These are phyloP conservation scores for Lichenothelia convexa DNA, from an alignment of 495 filamentous ascomycete species.

Conservation along the genomic window DNA sequence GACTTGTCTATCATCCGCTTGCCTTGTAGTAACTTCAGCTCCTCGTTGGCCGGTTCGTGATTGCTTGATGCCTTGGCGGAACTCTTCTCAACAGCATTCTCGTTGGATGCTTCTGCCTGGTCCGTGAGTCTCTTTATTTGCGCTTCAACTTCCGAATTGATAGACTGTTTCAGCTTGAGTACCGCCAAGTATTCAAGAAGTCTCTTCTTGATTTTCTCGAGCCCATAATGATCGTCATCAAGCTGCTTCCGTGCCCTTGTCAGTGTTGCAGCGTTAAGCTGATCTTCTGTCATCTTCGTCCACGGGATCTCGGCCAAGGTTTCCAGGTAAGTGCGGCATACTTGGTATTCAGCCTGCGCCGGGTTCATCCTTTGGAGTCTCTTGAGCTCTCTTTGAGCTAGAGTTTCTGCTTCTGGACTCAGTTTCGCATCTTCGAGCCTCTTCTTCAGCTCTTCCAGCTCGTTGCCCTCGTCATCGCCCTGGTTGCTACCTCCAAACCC, in stretches of 20 bases:
- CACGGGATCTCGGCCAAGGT: slow-evolving; percentile 90
- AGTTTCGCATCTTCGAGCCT: slow-evolving; percentile 66
- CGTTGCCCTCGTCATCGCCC: slow-evolving; percentile 45
- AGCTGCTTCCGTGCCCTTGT: slow-evolving; percentile 69
- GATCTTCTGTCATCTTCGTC: slow-evolving; percentile 70
- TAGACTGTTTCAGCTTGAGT: slow-evolving; percentile 76
- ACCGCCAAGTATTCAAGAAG: slow-evolving; percentile 92
- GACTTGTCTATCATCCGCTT: slow-evolving; percentile 79
- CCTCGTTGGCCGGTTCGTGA: slow-evolving; percentile 20
- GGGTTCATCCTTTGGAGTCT: slow-evolving; percentile 89
- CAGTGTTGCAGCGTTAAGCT: slow-evolving; percentile 67
- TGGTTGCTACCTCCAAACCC: slow-evolving; percentile 27
- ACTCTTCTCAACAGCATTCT: slow-evolving; percentile 2
- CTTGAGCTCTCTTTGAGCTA: slow-evolving; percentile 76
- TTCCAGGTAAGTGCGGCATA: slow-evolving; percentile 86
- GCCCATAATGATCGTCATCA: slow-evolving; percentile 89
- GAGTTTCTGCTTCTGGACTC: slow-evolving; percentile 57
- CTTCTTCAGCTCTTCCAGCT: slow-evolving; percentile 83
- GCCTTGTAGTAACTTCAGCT: slow-evolving; percentile 49
- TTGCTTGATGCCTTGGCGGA: slow-evolving; percentile 30
- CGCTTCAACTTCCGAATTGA: slow-evolving; percentile 60
- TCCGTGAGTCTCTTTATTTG: slow-evolving; percentile 34
- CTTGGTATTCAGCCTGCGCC: slow-evolving; percentile 84
- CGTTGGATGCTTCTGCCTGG: slow-evolving; percentile 3
- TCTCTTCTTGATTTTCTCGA: slow-evolving; percentile 95